A percentile compares a stretch with the other conserved stretches of the same genome.
These are phyloP conservation scores for Paramecium octaurelia DNA, from an alignment of 73 alveolate genomes.

Conservation along the genomic window DNA sequence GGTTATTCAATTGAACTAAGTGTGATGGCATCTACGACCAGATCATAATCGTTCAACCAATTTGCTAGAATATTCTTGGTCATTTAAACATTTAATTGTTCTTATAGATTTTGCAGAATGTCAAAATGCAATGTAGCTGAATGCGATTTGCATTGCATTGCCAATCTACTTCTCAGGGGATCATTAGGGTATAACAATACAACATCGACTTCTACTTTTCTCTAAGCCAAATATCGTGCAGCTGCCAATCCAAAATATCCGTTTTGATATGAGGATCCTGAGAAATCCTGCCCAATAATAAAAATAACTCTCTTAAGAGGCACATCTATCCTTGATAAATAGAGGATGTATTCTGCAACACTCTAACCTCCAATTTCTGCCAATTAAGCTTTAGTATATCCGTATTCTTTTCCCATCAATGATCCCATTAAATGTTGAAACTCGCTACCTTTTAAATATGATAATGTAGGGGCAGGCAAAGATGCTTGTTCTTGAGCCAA, in stretches of 20 bases:
- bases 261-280: neutral
- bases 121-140: neutral
- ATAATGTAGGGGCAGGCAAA: neutral
- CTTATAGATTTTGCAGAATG: neutral
- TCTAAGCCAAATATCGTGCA: neutral
- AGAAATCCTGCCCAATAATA: neutral
- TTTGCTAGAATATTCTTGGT: neutral
- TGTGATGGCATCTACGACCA: neutral
- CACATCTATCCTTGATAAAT: neutral
- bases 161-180: constrained; percentile 23
- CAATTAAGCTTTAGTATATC: neutral
- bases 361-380: constrained; percentile 33
- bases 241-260: constrained; percentile 24
- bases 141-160: neutral
- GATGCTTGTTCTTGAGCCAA: neutral
- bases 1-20: neutral
- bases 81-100: neutral
- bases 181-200: neutral
- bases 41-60: neutral
- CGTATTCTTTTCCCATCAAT: neutral
- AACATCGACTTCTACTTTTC: neutral
- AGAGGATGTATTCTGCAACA: neutral
- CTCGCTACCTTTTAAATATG: neutral
- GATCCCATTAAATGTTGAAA: neutral
- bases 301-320: neutral